A percentile compares a stretch with the other conserved stretches of the same genome.
phyloP scores from a whole-genome alignment of 768 basidiomycete species.

The Pleurotus djamor region DNA sequence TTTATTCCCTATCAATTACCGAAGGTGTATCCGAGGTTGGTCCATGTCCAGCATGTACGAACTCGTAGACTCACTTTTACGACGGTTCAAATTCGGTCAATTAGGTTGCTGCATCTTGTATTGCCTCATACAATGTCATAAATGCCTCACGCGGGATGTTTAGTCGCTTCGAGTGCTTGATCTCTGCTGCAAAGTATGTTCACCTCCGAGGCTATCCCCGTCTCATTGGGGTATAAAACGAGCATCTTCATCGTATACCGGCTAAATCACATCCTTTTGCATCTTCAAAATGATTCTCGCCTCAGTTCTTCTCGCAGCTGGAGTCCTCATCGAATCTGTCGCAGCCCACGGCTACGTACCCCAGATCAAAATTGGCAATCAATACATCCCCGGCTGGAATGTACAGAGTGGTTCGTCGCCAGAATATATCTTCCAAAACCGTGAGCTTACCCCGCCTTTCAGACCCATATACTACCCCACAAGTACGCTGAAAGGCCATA shows the following conservation, averaged over 20 bases:
- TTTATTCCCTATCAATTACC: not conserved
- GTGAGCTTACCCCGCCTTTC: not conserved
- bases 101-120: not conserved
- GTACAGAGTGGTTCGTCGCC: constrained; percentile 20
- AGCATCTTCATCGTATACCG: not conserved
- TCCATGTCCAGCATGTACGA: not conserved
- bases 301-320: constrained; percentile 12
- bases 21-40: constrained; percentile 4
- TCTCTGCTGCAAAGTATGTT: not conserved
- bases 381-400: constrained; percentile 32
- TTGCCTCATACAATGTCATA: not conserved
- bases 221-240: not conserved
- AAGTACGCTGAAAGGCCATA: constrained; percentile 13
- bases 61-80: not conserved
- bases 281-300: not conserved
- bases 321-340: constrained; percentile 16
- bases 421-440: not conserved
- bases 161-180: not conserved
- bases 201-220: not conserved
- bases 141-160: not conserved
- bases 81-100: constrained; percentile 2
- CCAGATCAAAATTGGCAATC: constrained; percentile 25
- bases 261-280: not conserved
- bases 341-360: constrained; percentile 34
- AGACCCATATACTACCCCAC: constrained; percentile 31